These are phyloP conservation scores for Xylariaceae sp. DNA, from an alignment of 2,329 filamentous ascomycete genomes.

Conservation along the genomic window DNA sequence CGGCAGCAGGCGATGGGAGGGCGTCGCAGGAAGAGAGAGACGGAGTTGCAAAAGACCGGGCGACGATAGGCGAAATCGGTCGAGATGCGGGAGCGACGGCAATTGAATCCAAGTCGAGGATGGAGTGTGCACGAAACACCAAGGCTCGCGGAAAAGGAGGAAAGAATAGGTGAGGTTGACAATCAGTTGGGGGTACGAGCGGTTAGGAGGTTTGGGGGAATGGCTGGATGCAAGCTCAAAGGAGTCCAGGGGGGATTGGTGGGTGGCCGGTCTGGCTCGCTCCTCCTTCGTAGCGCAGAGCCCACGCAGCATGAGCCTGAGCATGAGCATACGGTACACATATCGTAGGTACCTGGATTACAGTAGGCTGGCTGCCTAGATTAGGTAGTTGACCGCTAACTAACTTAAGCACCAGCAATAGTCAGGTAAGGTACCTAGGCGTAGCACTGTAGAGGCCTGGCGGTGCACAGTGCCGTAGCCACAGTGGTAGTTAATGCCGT, in stretches of 20 bases:
- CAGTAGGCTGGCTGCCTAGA: not conserved
- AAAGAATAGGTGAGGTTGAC: constrained; percentile 29
- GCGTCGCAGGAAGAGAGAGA: constrained; percentile 8
- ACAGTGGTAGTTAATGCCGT: not conserved
- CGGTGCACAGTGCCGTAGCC: not conserved
- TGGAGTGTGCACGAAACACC: constrained; percentile 24
- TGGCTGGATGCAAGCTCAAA: constrained; percentile 27
- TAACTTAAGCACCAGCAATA: not conserved
- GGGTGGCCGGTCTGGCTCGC: constrained; percentile 17
- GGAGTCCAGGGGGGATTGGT: constrained; percentile 12
- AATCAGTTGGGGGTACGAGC: constrained; percentile 29
- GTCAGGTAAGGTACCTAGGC: not conserved
- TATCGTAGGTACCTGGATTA: too few species aligned
- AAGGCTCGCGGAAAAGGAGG: constrained; percentile 24
- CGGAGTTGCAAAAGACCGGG: not conserved
- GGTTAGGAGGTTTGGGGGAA: constrained; percentile 23
- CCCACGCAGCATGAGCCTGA: too few species aligned
- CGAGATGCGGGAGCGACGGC: constrained; percentile 12
- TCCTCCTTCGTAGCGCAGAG: not conserved
- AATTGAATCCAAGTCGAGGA: constrained; percentile 22
- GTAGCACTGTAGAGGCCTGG: not conserved
- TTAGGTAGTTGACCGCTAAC: not conserved
- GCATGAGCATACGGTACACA: too few species aligned
- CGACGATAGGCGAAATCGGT: constrained; percentile 1
- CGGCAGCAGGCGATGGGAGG: constrained; percentile 3